These are phyloP conservation scores for Pichia sp. DNA, from an alignment of 1,139 yeast species.

Conservation along the genomic window DNA sequence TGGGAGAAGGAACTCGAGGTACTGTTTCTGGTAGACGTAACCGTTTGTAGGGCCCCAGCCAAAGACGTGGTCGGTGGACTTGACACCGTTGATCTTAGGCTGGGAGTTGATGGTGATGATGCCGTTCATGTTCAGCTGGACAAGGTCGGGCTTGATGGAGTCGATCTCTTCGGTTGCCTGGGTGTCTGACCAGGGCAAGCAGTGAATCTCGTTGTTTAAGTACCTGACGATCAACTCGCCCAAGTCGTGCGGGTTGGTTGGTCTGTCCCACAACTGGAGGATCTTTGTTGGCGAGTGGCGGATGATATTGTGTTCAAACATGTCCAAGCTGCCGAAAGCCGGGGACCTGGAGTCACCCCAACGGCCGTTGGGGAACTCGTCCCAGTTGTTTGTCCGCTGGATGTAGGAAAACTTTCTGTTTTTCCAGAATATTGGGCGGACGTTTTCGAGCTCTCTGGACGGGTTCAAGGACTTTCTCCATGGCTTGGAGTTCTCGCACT, in stretches of 20 bases:
- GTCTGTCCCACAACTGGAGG: constrained; percentile 82
- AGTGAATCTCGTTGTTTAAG: constrained; percentile 61
- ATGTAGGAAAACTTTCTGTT: constrained; percentile 88
- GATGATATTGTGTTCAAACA: constrained; percentile 71
- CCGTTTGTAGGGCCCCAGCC: constrained; percentile 99
- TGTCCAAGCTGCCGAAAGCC: constrained; percentile 85
- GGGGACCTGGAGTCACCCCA: constrained; percentile 97
- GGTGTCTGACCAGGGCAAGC: constrained; percentile 95
- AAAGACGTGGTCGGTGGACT: constrained; percentile 62
- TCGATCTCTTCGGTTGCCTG: constrained; percentile 77
- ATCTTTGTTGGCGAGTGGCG: constrained; percentile 81
- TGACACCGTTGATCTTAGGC: constrained; percentile 82
- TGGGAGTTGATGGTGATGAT: constrained; percentile 87
- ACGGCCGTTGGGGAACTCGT: constrained; percentile 96
- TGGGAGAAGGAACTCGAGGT: constrained; percentile 78
- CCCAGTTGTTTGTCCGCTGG: constrained; percentile 93
- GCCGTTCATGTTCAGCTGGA: constrained; percentile 60
- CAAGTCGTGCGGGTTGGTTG: constrained; percentile 55
- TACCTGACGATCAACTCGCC: constrained; percentile 59
- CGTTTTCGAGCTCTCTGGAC: constrained; percentile 72
- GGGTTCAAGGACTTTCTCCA: constrained; percentile 91
- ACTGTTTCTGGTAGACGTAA: constrained; percentile 88
- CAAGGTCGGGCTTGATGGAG: constrained; percentile 55
- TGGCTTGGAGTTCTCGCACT: constrained; percentile 42
- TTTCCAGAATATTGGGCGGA: constrained; percentile 95